Conservation (phyloP, 2,329 filamentous ascomycete genomes). For the Penicillium sp. region DNA sequence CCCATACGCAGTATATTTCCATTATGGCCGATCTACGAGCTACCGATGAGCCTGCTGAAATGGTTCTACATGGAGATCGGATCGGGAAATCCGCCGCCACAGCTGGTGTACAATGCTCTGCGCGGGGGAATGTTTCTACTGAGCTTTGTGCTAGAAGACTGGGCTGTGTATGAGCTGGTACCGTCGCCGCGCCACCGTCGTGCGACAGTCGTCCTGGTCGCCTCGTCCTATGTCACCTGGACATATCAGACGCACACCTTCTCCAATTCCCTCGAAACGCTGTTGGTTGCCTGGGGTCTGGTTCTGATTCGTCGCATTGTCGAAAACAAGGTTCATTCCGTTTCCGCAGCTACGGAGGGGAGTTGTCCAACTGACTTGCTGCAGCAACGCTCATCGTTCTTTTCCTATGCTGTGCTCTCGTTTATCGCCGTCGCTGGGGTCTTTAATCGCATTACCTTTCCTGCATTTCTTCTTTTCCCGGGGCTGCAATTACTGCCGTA, state of each 20-base stretch:
- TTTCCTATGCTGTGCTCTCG: slow-evolving; percentile 73
- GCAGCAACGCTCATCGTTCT: slow-evolving; percentile 68
- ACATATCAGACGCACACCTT: slow-evolving; percentile 98
- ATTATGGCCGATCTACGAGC: slow-evolving; percentile 89
- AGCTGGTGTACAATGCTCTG: slow-evolving; percentile 82
- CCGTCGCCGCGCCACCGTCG: slow-evolving; percentile 66
- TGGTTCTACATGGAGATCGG: slow-evolving; percentile 89
- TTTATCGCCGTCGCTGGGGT: slow-evolving; percentile 77
- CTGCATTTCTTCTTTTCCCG: slow-evolving; percentile 83
- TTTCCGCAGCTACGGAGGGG: not conserved
- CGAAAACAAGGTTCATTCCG: slow-evolving; percentile 61
- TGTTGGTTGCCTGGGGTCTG: slow-evolving; percentile 88
- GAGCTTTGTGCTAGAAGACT: slow-evolving; percentile 96
- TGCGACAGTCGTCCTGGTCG: slow-evolving; percentile 74
- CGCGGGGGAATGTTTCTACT: slow-evolving; percentile 87
- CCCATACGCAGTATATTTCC: slow-evolving; percentile 96
- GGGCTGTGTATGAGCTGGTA: slow-evolving; percentile 90
- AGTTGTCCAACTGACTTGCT: slow-evolving; percentile 4
- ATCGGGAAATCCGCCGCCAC: slow-evolving; percentile 67
- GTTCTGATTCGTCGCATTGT: slow-evolving; percentile 85
- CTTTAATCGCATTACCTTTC: slow-evolving; percentile 97
- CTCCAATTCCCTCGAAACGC: slow-evolving; percentile 92
- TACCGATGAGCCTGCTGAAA: slow-evolving; percentile 86
- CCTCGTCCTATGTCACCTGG: slow-evolving; percentile 98
- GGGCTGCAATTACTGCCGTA: slow-evolving; percentile 78